Base-by-base conservation (phyloP, 805 yeast species). In the Sugiyamaella qingdaonensis region DNA sequence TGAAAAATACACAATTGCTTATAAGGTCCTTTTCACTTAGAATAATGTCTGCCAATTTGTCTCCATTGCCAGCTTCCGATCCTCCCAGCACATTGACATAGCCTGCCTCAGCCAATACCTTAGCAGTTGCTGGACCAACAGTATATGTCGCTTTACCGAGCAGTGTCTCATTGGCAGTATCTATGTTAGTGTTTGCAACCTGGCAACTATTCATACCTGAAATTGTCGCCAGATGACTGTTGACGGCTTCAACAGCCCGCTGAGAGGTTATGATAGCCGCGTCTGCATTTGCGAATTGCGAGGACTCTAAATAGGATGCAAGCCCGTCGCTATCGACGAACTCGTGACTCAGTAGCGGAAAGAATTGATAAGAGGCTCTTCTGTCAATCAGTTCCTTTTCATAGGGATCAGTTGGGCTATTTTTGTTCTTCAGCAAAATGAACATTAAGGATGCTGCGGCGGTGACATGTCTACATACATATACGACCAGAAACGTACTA, bases 41-140 rank as follows among this genome's bases (percentile, higher is more conserved):
- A 13, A 91, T 85, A 5, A 84, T 67, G 21, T 85, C 84, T 0
- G 95, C 81, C 33, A 92, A 69, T 1, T 78, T 71, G 4, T 77
- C 69, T 1, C 97, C 97, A 67, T 88, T 89, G 0, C 97, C 97
- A 1, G 95, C 89, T 8, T 78, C 66, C 0, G 66, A 70, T 0
- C 92, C 96, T 2, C 97, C 96, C 52, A 80, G 68, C 0, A 92
- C 78, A 55, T 80, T 78, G 1, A 53, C 63, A 64, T 90, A 92
- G 0, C 96, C 97, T 31, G 81, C 67, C 5, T 73, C 71, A 2
- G 64, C 55, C 10, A 92, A 67, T 14, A 85, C 80, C 13, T 73
- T 71, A 16, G 77, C 78, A 0, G 98, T 92, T 0, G 96, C 90
- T 1, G 96, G 96, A 0, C 98, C 98, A 4, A 92, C 97, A 0